Evolutionary conservation across 2,329 filamentous ascomycete species (phyloP).

Genomic region (Fusarium clavum): DNA sequence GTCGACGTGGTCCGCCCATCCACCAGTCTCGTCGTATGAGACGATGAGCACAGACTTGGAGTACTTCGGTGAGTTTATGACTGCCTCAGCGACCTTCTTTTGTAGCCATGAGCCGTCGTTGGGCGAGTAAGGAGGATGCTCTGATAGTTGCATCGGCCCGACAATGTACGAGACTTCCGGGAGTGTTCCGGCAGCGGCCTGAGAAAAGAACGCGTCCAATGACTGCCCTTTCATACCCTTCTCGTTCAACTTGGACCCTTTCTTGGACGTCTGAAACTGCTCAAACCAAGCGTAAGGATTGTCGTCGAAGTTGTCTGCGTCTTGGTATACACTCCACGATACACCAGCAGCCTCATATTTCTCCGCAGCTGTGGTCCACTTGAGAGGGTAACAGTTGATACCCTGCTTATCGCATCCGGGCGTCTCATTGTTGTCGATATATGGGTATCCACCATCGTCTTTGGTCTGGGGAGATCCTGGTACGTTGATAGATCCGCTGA

Average conservation of each 20-base stretch:
- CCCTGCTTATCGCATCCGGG: slow-evolving; percentile 5
- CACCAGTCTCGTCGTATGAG: slow-evolving; percentile 15
- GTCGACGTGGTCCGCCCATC: slow-evolving; percentile 6
- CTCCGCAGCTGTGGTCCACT: slow-evolving; percentile 17
- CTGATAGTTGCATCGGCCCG: slow-evolving; percentile 9
- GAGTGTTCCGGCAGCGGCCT: not conserved
- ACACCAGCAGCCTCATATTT: slow-evolving; percentile 21
- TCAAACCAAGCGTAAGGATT: slow-evolving; percentile 27
- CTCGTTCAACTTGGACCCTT: not conserved
- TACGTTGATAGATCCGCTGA: slow-evolving; percentile 63
- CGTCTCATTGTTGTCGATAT: slow-evolving; percentile 21
- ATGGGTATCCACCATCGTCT: slow-evolving; percentile 29
- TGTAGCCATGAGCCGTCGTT: slow-evolving; percentile 16
- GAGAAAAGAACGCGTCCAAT: not conserved
- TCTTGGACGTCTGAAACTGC: slow-evolving; percentile 10
- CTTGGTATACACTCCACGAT: slow-evolving; percentile 20
- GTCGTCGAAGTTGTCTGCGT: slow-evolving; percentile 17
- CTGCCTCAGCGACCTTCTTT: slow-evolving; percentile 2
- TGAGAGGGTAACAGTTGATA: slow-evolving; percentile 15
- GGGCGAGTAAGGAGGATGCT: slow-evolving; percentile 8
- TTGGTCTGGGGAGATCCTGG: slow-evolving; percentile 52
- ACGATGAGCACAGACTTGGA: not conserved
- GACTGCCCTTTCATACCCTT: slow-evolving; percentile 20
- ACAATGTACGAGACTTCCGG: slow-evolving; percentile 21
- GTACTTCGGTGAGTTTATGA: slow-evolving; percentile 19